These are phyloP conservation scores for Leccinum arenicola DNA, from an alignment of 768 basidiomycete species.

Conservation along the genomic window DNA sequence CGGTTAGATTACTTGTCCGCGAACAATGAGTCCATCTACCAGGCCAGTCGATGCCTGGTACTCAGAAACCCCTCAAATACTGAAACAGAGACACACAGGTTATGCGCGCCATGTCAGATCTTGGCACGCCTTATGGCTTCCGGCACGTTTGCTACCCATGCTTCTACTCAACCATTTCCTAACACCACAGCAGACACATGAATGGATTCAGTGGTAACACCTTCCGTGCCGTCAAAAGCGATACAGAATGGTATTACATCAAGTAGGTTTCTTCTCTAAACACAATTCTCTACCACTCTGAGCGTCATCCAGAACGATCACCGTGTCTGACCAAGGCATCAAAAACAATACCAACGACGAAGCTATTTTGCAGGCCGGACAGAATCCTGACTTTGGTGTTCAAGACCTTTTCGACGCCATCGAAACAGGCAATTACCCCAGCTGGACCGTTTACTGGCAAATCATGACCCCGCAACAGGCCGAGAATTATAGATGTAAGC, in stretches of 20 bases:
- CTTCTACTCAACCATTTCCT: not conserved
- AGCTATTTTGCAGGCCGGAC: conserved; percentile 36
- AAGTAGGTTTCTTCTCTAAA: conserved; percentile 34
- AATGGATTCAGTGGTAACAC: conserved; percentile 52
- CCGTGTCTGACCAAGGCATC: conserved; percentile 36
- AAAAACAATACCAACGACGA: conserved; percentile 38
- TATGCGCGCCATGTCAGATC: conserved; percentile 52
- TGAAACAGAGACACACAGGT: conserved; percentile 23
- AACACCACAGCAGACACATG: conserved; percentile 34
- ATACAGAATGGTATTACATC: conserved; percentile 53
- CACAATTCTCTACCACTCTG: not conserved
- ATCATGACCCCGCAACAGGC: conserved; percentile 51
- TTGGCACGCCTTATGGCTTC: conserved; percentile 52
- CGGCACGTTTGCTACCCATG: conserved; percentile 20
- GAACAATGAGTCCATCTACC: conserved; percentile 46
- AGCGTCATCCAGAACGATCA: conserved; percentile 19
- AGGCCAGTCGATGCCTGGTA: conserved; percentile 13
- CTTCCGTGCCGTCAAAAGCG: conserved; percentile 42
- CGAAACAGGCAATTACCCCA: conserved; percentile 48
- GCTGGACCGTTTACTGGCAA: conserved; percentile 59
- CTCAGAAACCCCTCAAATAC: not conserved
- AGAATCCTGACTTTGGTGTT: conserved; percentile 51
- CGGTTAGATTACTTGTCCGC: conserved; percentile 43
- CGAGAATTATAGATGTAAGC: conserved; percentile 40
- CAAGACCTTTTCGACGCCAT: conserved; percentile 57